Percentiles rank a stretch among this genome's conserved stretches.
Evolutionary conservation across 2,329 filamentous ascomycete species (phyloP).

Genomic region (Fulvia fulva): DNA sequence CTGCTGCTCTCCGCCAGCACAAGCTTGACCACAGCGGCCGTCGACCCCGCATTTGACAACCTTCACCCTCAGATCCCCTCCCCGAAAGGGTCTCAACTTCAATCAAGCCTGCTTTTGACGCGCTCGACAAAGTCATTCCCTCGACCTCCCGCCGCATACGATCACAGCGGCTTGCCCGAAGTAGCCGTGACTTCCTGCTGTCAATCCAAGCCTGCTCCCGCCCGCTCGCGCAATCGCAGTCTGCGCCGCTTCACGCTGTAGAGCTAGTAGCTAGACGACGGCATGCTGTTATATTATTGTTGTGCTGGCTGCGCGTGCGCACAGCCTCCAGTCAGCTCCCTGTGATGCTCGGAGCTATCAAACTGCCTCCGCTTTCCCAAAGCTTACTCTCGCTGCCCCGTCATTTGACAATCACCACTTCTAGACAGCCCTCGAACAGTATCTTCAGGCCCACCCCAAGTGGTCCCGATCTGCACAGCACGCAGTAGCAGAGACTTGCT

Average conservation of each 20-base stretch:
- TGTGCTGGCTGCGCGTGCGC: conserved; percentile 12
- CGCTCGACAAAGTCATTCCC: conserved; percentile 17
- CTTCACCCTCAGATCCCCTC: conserved; percentile 13
- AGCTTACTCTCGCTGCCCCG: conserved; percentile 21
- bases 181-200: conserved; percentile 4
- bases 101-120: conserved; percentile 19
- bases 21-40: background rate
- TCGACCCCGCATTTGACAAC: conserved; percentile 9
- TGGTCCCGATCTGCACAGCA: background rate
- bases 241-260: conserved; percentile 4
- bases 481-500: conserved; percentile 10
- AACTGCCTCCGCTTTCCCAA: conserved; percentile 21
- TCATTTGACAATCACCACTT: conserved; percentile 20
- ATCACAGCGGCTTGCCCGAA: conserved; percentile 10
- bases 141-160: conserved; percentile 21
- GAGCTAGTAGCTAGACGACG: conserved; percentile 3
- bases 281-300: conserved; percentile 10
- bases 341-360: conserved; percentile 22
- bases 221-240: conserved; percentile 13
- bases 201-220: conserved; percentile 3
- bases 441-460: background rate
- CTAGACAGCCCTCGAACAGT: background rate
- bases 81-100: background rate
- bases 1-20: background rate
- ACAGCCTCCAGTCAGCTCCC: conserved; percentile 19